phyloP scores from a whole-genome alignment of 306 rosid genomes.

The Sechiopsis laciniata region DNA sequence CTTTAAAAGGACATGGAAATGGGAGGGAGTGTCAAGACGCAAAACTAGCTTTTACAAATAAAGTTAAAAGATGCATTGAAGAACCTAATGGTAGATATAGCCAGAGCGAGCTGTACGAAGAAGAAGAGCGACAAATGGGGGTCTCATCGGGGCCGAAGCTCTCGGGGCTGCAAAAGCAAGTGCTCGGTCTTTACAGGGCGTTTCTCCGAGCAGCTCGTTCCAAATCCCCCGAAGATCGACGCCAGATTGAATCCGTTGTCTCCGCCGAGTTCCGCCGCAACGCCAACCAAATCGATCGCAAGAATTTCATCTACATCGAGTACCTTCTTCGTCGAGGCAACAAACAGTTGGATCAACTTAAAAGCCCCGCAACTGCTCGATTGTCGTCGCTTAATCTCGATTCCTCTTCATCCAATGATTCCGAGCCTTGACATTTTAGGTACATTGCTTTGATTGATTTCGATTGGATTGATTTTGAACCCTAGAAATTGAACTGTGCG shows the following conservation, averaged over 20 bases:
- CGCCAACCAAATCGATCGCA: constrained; percentile 57
- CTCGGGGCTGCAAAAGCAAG: constrained; percentile 88
- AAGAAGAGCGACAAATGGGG: constrained; percentile 38
- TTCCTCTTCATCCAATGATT: constrained; percentile 25
- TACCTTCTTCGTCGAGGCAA: constrained; percentile 66
- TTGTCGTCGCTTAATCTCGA: constrained; percentile 42
- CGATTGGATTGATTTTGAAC: not conserved
- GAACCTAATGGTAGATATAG: not conserved
- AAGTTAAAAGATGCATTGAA: not conserved
- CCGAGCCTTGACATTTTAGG: constrained; percentile 22
- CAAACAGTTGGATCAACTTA: constrained; percentile 84
- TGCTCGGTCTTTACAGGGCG: constrained; percentile 64
- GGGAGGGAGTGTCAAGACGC: too few species aligned
- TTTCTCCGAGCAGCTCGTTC: constrained; percentile 72
- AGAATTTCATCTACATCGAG: constrained; percentile 69
- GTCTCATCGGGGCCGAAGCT: constrained; percentile 35
- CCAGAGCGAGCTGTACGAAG: not conserved
- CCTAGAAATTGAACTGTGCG: constrained; percentile 7
- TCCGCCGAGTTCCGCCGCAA: constrained; percentile 56
- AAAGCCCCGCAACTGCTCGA: constrained; percentile 49
- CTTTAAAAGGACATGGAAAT: too few species aligned
- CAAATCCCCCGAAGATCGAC: constrained; percentile 51
- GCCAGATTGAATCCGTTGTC: constrained; percentile 51
- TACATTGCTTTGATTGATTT: not conserved
- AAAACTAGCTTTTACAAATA: too few species aligned